Evolutionary conservation across 257 asterid genomes (phyloP), one percentile per base, ranked within the genome.

Genomic region (Ophiorrhiza pumila): DNA sequence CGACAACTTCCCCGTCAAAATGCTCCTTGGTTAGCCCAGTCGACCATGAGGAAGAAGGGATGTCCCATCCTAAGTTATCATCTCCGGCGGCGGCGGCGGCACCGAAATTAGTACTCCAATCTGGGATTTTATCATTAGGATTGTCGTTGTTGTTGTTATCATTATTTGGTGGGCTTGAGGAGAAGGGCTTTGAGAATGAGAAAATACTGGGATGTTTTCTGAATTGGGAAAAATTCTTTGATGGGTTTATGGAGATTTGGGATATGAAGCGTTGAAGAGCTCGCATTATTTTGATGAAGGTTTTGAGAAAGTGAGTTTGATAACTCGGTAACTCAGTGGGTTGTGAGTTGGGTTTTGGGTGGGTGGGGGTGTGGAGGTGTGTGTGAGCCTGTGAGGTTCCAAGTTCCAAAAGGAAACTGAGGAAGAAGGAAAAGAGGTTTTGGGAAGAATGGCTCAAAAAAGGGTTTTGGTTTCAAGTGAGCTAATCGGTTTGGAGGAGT

Each of bases 11-110:
- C 22, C 99, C 99, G 55, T 85, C 97, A 69, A 91, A 91, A 81
- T 94, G 96, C 75, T 91, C 97, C 76, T 82, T 88, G 27, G 99
- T 91, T 17, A 91, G 76, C 43, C 99, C 97, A 49, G 96, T 87
- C 41, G 96, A 87, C 99, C 99, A 94, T 39, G 83, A 79, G 22
- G 97, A 83, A 31, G 89, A 84, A 22, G 80, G 89, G 7, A 12
- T 61, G 27, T 87, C 96, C 98, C 98, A 93, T n/a, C 87, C 89
- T 77, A 87, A 43, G 63, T 37, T 69, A 41, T 76, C 75, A 13
- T 9, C 86, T 65, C 80, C 62, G 2, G 75, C 80, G 2, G 82
- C 62, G 8, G 85, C 65, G 27, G 77, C 69, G 65, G 80, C 18
- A 45, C 93, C 91, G 52, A 86, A 88, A 79, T 71, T 75, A 66